Evolutionary conservation across 2,329 filamentous ascomycete species (phyloP).

Genomic region (Aureobasidium pullulans): DNA sequence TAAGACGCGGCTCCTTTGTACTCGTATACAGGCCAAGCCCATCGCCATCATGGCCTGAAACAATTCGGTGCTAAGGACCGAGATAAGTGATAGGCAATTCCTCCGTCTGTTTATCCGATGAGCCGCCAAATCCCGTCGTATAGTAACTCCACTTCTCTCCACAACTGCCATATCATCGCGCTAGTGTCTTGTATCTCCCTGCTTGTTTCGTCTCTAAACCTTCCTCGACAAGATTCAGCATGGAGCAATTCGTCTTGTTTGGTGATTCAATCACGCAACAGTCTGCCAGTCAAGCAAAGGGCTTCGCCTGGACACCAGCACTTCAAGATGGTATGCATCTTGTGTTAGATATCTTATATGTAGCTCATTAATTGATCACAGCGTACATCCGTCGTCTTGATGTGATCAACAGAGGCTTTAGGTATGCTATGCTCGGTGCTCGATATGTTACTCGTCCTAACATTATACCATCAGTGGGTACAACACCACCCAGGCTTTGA

Average conservation of each 20-base stretch:
- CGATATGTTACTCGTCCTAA: not conserved
- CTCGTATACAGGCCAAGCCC: not conserved
- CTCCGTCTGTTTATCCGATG: constrained; percentile 6
- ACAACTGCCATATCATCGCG: not conserved
- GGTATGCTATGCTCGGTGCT: constrained; percentile 30
- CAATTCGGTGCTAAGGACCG: not conserved
- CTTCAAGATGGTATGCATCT: constrained; percentile 57
- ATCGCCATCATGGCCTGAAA: not conserved
- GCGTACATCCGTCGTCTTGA: constrained; percentile 72
- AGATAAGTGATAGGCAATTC: constrained; percentile 1
- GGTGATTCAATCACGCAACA: constrained; percentile 83
- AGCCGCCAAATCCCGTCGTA: not conserved
- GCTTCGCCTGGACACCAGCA: constrained; percentile 67
- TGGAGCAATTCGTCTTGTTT: constrained; percentile 62
- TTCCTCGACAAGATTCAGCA: constrained; percentile 24
- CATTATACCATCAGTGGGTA: constrained; percentile 55
- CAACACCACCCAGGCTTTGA: constrained; percentile 67
- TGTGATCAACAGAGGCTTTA: constrained; percentile 80
- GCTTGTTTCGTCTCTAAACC: not conserved
- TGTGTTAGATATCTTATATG: not conserved
- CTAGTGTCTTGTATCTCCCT: not conserved
- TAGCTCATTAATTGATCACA: constrained; percentile 29
- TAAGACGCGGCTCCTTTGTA: not conserved
- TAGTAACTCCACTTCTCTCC: constrained; percentile 5
- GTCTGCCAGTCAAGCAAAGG: constrained; percentile 52